Conservation (phyloP, 306 rosid genomes). For the Lagenaria siceraria region DNA sequence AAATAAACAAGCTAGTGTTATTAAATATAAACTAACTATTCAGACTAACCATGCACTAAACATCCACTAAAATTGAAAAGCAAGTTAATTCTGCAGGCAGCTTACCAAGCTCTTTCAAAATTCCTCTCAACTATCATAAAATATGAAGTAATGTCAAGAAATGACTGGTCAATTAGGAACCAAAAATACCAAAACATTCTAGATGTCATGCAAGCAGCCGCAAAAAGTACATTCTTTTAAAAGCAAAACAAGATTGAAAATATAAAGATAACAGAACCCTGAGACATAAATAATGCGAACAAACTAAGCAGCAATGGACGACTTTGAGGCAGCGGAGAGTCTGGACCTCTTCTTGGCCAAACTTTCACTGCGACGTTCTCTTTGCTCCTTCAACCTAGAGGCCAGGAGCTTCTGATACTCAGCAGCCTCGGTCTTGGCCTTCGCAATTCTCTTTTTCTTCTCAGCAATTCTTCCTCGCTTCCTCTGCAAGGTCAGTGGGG, state of each 20-base stretch:
- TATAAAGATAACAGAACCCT: neutral
- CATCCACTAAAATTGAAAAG: neutral
- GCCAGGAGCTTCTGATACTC: constrained; percentile 58
- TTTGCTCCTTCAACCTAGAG: constrained; percentile 49
- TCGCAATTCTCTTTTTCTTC: constrained; percentile 48
- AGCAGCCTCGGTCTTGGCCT: constrained; percentile 43
- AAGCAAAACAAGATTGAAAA: neutral
- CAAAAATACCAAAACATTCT: neutral
- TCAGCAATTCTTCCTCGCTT: constrained; percentile 43
- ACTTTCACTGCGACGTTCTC: constrained; percentile 52
- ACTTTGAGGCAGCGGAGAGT: constrained; percentile 48
- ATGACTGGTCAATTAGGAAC: neutral
- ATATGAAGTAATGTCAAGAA: neutral
- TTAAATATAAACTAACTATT: no score
- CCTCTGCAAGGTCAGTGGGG: constrained; percentile 53
- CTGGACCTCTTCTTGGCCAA: constrained; percentile 55
- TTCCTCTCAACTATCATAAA: neutral
- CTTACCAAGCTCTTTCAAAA: neutral
- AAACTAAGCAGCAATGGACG: constrained; percentile 28
- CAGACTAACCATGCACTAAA: neutral
- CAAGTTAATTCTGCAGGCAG: neutral
- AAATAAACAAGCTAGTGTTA: no score
- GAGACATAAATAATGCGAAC: neutral
- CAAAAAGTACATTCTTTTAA: neutral
- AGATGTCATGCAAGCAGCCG: neutral